phyloP scores from a whole-genome alignment of 148 eudicot genomes.

The Polygonum maritimum region DNA sequence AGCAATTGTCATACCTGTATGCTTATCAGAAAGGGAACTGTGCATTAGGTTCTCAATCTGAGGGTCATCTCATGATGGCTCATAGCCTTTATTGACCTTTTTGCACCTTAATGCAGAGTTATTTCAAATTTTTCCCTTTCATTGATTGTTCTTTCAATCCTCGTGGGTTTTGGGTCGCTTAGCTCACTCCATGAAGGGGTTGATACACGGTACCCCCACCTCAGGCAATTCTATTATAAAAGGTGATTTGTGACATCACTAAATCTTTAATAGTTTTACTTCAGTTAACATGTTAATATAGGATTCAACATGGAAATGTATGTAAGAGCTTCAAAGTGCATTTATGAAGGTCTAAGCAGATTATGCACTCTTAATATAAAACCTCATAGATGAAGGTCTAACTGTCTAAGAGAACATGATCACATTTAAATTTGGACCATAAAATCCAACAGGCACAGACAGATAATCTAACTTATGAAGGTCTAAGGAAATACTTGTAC shows the following conservation, averaged over 20 bases:
- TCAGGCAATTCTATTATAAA: no score
- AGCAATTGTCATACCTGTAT: not conserved
- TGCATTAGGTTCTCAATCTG: not conserved
- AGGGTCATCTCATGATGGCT: not conserved
- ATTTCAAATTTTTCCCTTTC: not conserved
- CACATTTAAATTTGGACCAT: not conserved
- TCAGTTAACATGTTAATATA: no score
- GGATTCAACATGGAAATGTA: no score
- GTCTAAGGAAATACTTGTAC: slow-evolving; percentile 6
- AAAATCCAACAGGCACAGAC: not conserved
- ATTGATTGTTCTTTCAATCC: not conserved
- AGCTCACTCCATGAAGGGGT: no score
- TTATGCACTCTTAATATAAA: no score
- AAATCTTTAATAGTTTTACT: no score
- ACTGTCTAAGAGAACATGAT: not conserved
- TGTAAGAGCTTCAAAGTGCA: no score
- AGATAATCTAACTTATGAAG: not conserved
- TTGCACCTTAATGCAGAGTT: not conserved
- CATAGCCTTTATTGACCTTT: not conserved
- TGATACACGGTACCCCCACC: no score
- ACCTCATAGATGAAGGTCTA: no score
- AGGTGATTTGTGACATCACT: no score
- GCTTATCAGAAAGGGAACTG: not conserved
- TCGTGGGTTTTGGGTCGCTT: no score
- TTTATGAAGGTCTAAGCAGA: no score